A percentile compares a stretch with the other conserved stretches of the same genome.
phyloP scores from a whole-genome alignment of 129 eudicot genomes.

The Artemisia annua region DNA sequence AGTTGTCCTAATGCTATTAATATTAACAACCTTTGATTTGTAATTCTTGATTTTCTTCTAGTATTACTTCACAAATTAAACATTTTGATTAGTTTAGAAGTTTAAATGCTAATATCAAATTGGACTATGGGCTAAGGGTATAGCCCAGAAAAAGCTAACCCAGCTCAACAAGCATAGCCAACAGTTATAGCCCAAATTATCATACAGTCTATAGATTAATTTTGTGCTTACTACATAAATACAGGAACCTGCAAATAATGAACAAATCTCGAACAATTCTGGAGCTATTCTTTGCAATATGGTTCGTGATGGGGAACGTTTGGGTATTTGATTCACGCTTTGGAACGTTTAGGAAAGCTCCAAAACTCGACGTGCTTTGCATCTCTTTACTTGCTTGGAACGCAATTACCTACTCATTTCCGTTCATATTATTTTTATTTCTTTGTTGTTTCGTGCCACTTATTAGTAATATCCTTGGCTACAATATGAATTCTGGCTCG shows the following conservation, averaged over 20 bases:
- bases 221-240: neutral
- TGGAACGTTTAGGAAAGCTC: constrained; percentile 61
- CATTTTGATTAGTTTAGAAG: constrained; percentile 1
- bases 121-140: neutral
- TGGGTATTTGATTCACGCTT: constrained; percentile 88
- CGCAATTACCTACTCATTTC: constrained; percentile 88
- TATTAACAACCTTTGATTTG: no score
- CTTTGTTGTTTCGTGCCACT: constrained; percentile 86
- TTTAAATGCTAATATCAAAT: neutral
- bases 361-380: constrained; percentile 72
- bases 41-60: no score
- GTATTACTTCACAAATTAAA: no score
- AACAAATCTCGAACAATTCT: constrained; percentile 57
- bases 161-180: neutral
- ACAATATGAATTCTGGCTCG: constrained; percentile 77
- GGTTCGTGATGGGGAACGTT: constrained; percentile 99
- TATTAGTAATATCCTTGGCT: constrained; percentile 72
- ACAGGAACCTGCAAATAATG: constrained; percentile 60
- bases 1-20: no score
- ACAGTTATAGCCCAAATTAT: neutral
- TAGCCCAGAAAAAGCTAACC: neutral
- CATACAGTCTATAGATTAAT: neutral
- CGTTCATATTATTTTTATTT: constrained; percentile 74
- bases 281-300: constrained; percentile 86
- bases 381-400: constrained; percentile 76